These are phyloP conservation scores for Dovyalis caffra DNA, from an alignment of 345 rosid genomes.

Conservation along the genomic window DNA sequence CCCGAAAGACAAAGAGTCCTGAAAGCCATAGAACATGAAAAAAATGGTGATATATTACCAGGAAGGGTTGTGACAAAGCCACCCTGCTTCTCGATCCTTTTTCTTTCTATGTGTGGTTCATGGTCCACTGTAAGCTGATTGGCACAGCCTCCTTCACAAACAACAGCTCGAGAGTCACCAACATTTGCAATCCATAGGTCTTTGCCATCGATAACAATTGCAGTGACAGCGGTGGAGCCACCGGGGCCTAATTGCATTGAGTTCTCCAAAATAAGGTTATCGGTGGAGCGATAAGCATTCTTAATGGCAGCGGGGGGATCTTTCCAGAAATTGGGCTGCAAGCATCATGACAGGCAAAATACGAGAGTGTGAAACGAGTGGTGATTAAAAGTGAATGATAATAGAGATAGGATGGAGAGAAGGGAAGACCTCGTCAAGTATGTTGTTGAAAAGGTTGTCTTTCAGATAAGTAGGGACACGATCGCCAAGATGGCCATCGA, in stretches of 20 bases:
- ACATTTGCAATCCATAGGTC: conserved; percentile 63
- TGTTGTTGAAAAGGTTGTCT: conserved; percentile 52
- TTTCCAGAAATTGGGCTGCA: conserved; percentile 49
- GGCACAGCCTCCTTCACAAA: conserved; percentile 53
- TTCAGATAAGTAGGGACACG: conserved; percentile 52
- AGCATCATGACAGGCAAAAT: not conserved
- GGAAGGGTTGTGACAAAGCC: conserved; percentile 58
- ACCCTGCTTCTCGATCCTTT: conserved; percentile 50
- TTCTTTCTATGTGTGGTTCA: conserved; percentile 47
- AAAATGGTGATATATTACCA: conserved; percentile 23
- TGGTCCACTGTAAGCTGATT: conserved; percentile 58
- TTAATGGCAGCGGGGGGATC: conserved; percentile 42
- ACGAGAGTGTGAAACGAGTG: not conserved
- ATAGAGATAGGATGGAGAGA: not conserved
- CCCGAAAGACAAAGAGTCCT: no score
- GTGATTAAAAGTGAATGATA: not conserved
- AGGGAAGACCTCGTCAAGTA: conserved; percentile 41
- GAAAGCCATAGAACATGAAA: not conserved
- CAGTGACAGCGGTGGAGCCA: conserved; percentile 67
- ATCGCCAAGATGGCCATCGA: conserved; percentile 64
- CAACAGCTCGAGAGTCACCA: conserved; percentile 61
- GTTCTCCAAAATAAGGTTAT: conserved; percentile 48
- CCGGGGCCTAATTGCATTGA: conserved; percentile 55
- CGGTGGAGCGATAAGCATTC: conserved; percentile 51
- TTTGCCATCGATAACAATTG: conserved; percentile 54